Conservation (phyloP, 495 filamentous ascomycete species). For the Immersiella caudata region DNA sequence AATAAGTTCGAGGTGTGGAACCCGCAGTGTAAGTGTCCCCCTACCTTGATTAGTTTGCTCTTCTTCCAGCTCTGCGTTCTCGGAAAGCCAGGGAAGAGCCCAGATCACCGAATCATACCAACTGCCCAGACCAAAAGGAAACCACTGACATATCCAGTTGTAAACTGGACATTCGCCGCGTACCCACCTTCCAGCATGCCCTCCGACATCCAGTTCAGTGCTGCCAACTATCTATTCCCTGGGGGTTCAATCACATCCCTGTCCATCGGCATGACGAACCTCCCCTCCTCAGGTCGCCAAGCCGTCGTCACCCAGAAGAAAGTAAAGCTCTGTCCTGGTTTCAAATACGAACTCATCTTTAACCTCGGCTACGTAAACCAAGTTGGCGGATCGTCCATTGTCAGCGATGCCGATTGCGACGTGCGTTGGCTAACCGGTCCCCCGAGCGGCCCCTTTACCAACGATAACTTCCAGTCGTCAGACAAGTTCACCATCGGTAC, state of each 20-base stretch:
- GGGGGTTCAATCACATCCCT: background rate
- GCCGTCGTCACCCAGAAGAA: conserved; percentile 8
- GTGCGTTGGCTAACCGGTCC: conserved; percentile 11
- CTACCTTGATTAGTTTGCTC: background rate
- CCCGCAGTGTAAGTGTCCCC: background rate
- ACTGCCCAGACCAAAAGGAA: no score
- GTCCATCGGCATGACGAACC: conserved; percentile 8
- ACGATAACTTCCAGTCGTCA: background rate
- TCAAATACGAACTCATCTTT: conserved; percentile 15
- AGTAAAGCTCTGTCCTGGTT: conserved; percentile 9
- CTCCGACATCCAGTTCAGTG: conserved; percentile 2
- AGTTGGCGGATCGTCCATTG: background rate
- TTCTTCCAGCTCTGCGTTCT: no score
- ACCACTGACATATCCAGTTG: background rate
- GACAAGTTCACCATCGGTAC: background rate
- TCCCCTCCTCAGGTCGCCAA: background rate
- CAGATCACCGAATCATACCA: no score
- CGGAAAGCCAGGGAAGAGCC: no score
- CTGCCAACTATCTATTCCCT: background rate
- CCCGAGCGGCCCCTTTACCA: background rate
- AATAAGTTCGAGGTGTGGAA: background rate
- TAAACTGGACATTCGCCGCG: conserved; percentile 15
- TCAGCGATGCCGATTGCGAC: conserved; percentile 9
- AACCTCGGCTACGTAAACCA: conserved; percentile 7
- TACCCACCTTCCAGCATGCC: conserved; percentile 2